Percentiles rank a stretch among this genome's conserved stretches.
Conservation (phyloP, 805 yeast species). For the Ogataea degrootiae region DNA sequence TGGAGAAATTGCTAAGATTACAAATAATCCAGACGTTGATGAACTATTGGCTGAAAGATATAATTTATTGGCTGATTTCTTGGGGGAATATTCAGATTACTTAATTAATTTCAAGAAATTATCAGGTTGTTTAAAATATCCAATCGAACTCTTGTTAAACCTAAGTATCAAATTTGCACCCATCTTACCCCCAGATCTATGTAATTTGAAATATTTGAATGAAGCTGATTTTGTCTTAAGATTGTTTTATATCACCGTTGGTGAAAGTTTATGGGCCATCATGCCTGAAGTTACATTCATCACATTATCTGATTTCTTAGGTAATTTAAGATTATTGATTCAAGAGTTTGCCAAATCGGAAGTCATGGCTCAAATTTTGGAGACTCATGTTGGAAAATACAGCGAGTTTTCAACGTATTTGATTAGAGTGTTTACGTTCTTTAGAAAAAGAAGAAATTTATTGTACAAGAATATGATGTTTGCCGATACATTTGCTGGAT, state of each 20-base stretch:
- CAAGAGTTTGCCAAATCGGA: conserved; percentile 13
- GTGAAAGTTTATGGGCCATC: conserved; percentile 17
- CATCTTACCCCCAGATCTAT: conserved; percentile 12
- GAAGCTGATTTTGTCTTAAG: conserved; percentile 13
- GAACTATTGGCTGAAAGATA: background rate
- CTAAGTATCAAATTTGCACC: conserved; percentile 8
- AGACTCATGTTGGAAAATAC: background rate
- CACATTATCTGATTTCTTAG: conserved; percentile 15
- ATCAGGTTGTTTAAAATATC: conserved; percentile 6
- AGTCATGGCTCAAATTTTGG: conserved; percentile 1
- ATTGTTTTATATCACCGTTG: conserved; percentile 14
- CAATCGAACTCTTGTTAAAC: conserved; percentile 8
- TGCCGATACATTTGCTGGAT: conserved; percentile 5
- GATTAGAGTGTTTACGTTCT: conserved; percentile 12
- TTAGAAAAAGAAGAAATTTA: conserved; percentile 11
- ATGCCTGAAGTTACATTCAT: conserved; percentile 16
- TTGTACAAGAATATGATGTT: conserved; percentile 7
- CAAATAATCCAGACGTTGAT: background rate
- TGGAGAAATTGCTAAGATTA: conserved; percentile 1
- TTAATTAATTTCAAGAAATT: conserved; percentile 1
- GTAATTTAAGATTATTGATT: conserved; percentile 8
- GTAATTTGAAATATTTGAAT: conserved; percentile 2
- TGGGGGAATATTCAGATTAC: conserved; percentile 4
- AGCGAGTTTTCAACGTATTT: conserved; percentile 8
- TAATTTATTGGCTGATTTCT: conserved; percentile 1